phyloP scores from a whole-genome alignment of 257 asterid species.

The Linderniella brevidens region DNA sequence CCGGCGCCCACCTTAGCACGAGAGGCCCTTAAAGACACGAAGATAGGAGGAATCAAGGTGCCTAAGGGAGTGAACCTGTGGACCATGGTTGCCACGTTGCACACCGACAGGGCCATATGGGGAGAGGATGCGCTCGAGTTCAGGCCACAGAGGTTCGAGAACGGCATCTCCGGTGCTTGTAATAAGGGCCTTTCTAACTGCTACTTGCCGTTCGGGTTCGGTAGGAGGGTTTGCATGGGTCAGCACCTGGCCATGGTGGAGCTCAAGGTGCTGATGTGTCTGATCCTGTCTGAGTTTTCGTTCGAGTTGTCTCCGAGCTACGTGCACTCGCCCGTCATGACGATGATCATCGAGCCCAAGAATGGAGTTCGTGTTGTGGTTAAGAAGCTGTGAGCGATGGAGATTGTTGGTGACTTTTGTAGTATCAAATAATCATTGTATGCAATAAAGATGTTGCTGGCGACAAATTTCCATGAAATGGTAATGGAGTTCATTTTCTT shows the following conservation, averaged over 20 bases:
- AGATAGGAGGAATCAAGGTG: constrained; percentile 24
- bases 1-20: constrained; percentile 47
- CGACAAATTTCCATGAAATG: too few relatives aligned
- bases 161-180: constrained; percentile 46
- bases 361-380: constrained; percentile 35
- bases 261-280: constrained; percentile 47
- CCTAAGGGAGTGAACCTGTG: constrained; percentile 49
- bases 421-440: too few relatives aligned
- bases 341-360: constrained; percentile 36
- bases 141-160: constrained; percentile 52
- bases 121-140: constrained; percentile 31
- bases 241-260: constrained; percentile 66
- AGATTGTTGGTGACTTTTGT: too few relatives aligned
- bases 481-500: too few relatives aligned
- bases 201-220: constrained; percentile 62
- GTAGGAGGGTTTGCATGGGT: constrained; percentile 43
- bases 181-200: constrained; percentile 30
- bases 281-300: constrained; percentile 36
- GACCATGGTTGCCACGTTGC: constrained; percentile 35
- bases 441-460: too few relatives aligned
- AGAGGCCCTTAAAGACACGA: constrained; percentile 50
- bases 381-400: constrained; percentile 14
- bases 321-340: constrained; percentile 36
- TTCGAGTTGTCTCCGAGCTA: constrained; percentile 40
- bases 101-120: constrained; percentile 36